Evolutionary conservation across 805 yeast genomes (phyloP).

Genomic region (Cyberlindnera xylosilytica): DNA sequence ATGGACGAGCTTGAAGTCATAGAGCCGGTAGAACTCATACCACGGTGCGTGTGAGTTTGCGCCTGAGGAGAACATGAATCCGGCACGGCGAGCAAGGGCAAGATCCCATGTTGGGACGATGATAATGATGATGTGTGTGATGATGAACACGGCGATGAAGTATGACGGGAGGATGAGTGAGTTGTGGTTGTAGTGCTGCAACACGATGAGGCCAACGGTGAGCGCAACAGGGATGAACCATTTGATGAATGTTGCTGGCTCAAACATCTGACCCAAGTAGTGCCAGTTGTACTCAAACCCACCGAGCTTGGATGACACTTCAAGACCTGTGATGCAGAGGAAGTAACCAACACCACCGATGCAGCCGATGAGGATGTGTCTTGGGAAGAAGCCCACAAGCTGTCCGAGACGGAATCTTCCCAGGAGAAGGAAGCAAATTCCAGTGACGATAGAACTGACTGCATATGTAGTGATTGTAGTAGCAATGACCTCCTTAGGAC

Average conservation of each 20-base stretch:
- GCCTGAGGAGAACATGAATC: constrained; percentile 72
- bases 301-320: constrained; percentile 80
- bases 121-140: constrained; percentile 67
- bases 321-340: constrained; percentile 83
- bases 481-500: constrained; percentile 57
- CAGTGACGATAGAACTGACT: constrained; percentile 80
- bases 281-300: constrained; percentile 61
- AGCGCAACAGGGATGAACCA: constrained; percentile 72
- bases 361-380: constrained; percentile 94
- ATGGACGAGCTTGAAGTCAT: constrained; percentile 67
- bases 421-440: constrained; percentile 68
- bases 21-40: constrained; percentile 79
- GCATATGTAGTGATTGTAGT: constrained; percentile 89
- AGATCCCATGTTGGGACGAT: constrained; percentile 65
- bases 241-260: constrained; percentile 45
- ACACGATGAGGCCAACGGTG: constrained; percentile 54
- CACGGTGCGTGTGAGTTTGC: constrained; percentile 60
- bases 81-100: constrained; percentile 57
- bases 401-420: constrained; percentile 83
- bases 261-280: constrained; percentile 49
- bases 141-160: constrained; percentile 65
- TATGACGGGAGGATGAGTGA: constrained; percentile 79
- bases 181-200: constrained; percentile 60
- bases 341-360: constrained; percentile 99
- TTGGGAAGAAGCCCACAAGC: constrained; percentile 90